Conservation (phyloP, 2,329 filamentous ascomycete genomes). For the Teratosphaeria zuluensis region DNA sequence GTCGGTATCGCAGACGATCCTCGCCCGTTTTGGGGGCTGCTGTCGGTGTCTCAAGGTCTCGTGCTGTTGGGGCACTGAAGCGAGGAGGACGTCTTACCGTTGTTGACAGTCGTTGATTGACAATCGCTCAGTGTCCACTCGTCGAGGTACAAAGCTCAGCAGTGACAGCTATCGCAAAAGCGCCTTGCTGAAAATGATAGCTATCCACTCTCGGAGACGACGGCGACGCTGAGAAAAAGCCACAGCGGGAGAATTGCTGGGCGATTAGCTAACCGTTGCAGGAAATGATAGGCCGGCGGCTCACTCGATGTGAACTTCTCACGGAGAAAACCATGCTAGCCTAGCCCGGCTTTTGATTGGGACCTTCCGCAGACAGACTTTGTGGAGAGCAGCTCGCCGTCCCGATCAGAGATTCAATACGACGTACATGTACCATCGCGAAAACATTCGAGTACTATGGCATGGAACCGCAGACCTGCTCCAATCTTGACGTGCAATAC, state of each 20-base stretch:
- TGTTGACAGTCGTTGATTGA: neutral
- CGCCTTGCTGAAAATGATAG: neutral
- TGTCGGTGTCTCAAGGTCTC: neutral
- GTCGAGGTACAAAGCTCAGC: neutral
- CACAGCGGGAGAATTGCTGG: slow-evolving; percentile 6
- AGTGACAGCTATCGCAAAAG: neutral
- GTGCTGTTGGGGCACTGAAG: neutral
- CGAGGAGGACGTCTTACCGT: neutral
- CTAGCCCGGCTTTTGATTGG: neutral
- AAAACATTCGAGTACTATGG: no score
- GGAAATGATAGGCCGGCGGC: slow-evolving; percentile 1
- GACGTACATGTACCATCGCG: no score
- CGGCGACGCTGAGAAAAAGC: neutral
- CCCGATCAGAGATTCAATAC: neutral
- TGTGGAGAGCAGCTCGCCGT: slow-evolving; percentile 2
- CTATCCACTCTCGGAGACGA: neutral
- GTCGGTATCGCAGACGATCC: neutral
- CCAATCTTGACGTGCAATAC: no score
- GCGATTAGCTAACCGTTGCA: slow-evolving; percentile 1
- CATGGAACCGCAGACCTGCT: no score
- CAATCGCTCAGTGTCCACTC: neutral
- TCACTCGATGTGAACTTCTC: neutral
- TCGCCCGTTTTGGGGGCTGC: neutral
- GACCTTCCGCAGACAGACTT: neutral
- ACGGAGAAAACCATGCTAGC: neutral